These are phyloP conservation scores for Lentinula raphanica DNA, from an alignment of 768 basidiomycete species.

Conservation along the genomic window DNA sequence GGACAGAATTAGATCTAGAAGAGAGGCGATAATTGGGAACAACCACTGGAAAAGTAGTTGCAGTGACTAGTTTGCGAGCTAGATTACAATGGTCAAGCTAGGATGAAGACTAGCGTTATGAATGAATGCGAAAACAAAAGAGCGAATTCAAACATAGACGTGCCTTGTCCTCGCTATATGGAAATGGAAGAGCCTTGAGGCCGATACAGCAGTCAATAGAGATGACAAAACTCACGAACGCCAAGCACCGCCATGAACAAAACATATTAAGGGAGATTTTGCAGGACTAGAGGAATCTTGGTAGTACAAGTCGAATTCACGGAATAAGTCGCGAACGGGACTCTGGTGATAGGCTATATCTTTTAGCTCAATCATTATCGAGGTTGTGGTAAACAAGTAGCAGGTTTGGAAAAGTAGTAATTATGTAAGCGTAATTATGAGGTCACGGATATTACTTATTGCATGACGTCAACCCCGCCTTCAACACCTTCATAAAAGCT, in stretches of 20 bases:
- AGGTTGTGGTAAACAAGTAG: not conserved
- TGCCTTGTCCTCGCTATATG: constrained; percentile 66
- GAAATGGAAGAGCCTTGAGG: not conserved
- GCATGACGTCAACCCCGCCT: not conserved
- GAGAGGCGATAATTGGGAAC: constrained; percentile 81
- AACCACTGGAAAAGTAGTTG: constrained; percentile 53
- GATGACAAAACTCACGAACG: constrained; percentile 46
- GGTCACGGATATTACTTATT: not conserved
- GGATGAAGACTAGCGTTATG: too few species aligned
- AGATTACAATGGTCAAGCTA: constrained; percentile 40
- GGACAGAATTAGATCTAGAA: constrained; percentile 31
- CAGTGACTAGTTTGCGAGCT: constrained; percentile 45
- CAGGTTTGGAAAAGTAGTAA: not conserved
- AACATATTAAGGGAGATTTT: constrained; percentile 49
- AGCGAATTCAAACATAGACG: too few species aligned
- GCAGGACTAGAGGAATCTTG: constrained; percentile 15
- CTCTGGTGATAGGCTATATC: constrained; percentile 34
- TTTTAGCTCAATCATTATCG: constrained; percentile 21
- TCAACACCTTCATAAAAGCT: not conserved
- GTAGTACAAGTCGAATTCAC: constrained; percentile 54
- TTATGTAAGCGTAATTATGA: not conserved
- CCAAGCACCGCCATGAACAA: constrained; percentile 86
- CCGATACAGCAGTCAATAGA: not conserved
- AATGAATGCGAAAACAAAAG: too few species aligned
- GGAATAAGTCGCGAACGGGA: constrained; percentile 24